Evolutionary conservation across 2,329 filamentous ascomycete species (phyloP), one percentile per base, ranked within the genome.

Genomic region (Exserohilum turcica): DNA sequence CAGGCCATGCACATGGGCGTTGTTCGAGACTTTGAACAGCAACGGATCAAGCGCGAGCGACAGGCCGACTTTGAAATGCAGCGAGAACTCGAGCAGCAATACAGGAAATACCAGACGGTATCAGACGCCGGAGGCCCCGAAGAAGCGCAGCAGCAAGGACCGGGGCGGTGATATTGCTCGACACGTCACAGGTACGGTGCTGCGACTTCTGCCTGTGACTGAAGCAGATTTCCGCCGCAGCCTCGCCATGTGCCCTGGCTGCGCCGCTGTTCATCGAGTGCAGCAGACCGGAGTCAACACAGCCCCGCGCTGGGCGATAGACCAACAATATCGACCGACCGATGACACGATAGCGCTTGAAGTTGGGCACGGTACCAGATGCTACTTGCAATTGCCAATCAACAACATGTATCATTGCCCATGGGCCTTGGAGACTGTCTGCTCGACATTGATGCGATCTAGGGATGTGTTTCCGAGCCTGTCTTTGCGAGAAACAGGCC

Each of bases 1-100:
- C 28, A 93, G 94, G 90, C 91, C 52, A 99, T 99, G 94, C 94
- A 99, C 71, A 85, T 89, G 63, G 94, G 94, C 38, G 94, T 99
- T 36, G 80, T 97, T 60, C 90, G 93, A 60, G 94, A 99, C 70
- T 89, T 97, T 82, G 93, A 97, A 71, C 91, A 95, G 71, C 92
- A 96, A 73, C 86, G 90, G 39, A 74, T 97, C 61, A 97, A 97
- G 78, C 84, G 85, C 62, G 94, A 99, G 75, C 87, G 94, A 54
- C 90, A 95, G 74, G 85, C 92, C 45, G 94, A 99, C 72, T 99
- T 99, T 69, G 92, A 97, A 61, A 86, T 96, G 84, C 94, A 99
- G 73, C 84, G 82, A 59, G 84, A 83, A 6, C 79, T 99, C 42
- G 92, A 97, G 77, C 84, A 88, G 67, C 90, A 99, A 74, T 97